These are phyloP conservation scores for Aspergillus arachidicola DNA, from an alignment of 2,329 filamentous ascomycete genomes.

Conservation along the genomic window DNA sequence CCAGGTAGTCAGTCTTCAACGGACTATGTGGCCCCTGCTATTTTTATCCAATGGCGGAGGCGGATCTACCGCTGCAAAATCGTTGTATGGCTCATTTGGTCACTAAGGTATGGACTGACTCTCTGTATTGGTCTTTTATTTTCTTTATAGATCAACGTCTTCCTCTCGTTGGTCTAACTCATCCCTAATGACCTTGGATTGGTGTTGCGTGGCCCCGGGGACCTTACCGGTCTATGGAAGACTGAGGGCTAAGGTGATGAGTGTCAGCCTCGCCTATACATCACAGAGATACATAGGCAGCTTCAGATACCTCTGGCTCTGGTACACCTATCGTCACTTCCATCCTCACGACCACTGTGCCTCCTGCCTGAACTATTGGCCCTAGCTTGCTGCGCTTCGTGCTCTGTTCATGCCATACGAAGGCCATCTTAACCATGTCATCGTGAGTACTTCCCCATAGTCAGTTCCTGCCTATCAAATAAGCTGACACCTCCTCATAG, in stretches of 20 bases:
- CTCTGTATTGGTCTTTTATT: background rate
- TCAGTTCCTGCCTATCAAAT: background rate
- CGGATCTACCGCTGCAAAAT: conserved; percentile 7
- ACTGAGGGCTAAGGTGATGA: background rate
- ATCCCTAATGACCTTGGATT: background rate
- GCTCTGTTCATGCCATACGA: conserved; percentile 1
- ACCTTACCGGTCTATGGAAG: conserved; percentile 1
- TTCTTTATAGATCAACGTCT: background rate
- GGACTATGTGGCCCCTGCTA: conserved; percentile 4
- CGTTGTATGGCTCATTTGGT: background rate
- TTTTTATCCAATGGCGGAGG: conserved; percentile 7
- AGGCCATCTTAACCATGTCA: conserved; percentile 5
- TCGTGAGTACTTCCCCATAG: conserved; percentile 5
- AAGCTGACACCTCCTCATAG: conserved; percentile 7
- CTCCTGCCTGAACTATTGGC: background rate
- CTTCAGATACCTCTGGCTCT: background rate
- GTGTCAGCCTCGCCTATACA: conserved; percentile 5
- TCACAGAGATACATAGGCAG: conserved; percentile 2
- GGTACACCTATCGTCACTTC: background rate
- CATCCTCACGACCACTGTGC: background rate
- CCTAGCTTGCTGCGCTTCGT: background rate
- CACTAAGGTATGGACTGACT: background rate
- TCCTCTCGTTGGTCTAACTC: background rate
- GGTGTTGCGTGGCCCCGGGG: conserved; percentile 1
- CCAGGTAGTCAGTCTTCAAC: background rate